These are phyloP conservation scores for Tetrahymena malaccensis DNA, from an alignment of 73 alveolate genomes.

Conservation along the genomic window DNA sequence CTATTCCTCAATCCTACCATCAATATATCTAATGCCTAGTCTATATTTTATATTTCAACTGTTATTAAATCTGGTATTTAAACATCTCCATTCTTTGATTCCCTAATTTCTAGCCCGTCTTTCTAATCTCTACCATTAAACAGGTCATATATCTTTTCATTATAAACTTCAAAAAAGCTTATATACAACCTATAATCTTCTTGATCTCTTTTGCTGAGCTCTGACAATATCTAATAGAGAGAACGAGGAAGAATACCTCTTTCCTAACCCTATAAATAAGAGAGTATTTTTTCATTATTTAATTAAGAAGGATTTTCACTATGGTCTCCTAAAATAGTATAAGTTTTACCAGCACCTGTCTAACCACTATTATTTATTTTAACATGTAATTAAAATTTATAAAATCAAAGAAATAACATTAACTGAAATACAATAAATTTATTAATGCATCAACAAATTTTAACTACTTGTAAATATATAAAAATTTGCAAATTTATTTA, in stretches of 20 bases:
- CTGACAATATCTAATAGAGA: not conserved
- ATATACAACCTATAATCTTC: conserved; percentile 32
- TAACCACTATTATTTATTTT: conserved; percentile 1
- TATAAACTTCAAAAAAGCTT: conserved; percentile 27
- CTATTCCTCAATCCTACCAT: conserved; percentile 43
- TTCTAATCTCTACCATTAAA: conserved; percentile 5
- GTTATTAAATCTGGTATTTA: conserved; percentile 23
- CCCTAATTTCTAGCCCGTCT: conserved; percentile 38
- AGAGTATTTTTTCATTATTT: conserved; percentile 18
- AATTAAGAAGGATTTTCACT: conserved; percentile 27
- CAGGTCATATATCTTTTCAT: conserved; percentile 29
- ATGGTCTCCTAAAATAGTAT: conserved; percentile 33
- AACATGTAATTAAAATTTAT: not conserved
- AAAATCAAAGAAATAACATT: no score
- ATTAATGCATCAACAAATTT: no score
- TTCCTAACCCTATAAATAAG: conserved; percentile 1
- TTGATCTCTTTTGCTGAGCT: not conserved
- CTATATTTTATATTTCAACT: conserved; percentile 17
- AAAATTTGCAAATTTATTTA: not conserved
- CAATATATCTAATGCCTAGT: conserved; percentile 20
- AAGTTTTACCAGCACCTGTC: conserved; percentile 48
- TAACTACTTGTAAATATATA: not conserved
- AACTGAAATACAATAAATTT: no score
- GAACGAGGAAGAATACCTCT: conserved; percentile 44
- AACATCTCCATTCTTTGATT: conserved; percentile 44